Evolutionary conservation across 352 stramenopile species (phyloP).

Genomic region (Pythium grandisporangium): DNA sequence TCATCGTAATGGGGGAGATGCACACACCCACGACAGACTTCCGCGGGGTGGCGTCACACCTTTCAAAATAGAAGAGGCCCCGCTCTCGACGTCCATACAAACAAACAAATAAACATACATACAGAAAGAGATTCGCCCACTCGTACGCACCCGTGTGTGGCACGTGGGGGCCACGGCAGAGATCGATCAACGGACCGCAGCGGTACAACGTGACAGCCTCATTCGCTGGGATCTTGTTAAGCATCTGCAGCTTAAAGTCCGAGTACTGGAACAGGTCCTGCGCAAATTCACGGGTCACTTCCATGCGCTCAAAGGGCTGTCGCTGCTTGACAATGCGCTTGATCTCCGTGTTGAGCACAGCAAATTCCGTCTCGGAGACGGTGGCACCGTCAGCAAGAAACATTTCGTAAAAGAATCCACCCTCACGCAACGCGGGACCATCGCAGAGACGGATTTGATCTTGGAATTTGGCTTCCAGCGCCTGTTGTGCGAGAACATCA

Average conservation of each 20-base stretch:
- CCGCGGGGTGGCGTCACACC: no score
- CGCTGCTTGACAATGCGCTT: slow-evolving; percentile 94
- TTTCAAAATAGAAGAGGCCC: no score
- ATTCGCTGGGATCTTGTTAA: slow-evolving; percentile 92
- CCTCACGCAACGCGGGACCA: slow-evolving; percentile 91
- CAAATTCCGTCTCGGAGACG: slow-evolving; percentile 67
- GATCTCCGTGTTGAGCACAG: slow-evolving; percentile 82
- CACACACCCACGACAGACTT: no score
- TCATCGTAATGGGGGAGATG: slow-evolving; percentile 34
- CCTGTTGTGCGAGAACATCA: no score
- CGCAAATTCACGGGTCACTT: slow-evolving; percentile 88
- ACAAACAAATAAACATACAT: slow-evolving; percentile 5
- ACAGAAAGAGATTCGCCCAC: slow-evolving; percentile 43
- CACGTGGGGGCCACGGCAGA: slow-evolving; percentile 95
- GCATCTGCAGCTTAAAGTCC: slow-evolving; percentile 96
- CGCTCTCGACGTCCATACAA: no score
- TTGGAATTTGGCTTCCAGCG: slow-evolving; percentile 95
- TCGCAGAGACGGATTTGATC: slow-evolving; percentile 93
- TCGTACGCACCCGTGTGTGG: slow-evolving; percentile 88
- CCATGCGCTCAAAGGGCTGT: slow-evolving; percentile 89
- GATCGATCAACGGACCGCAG: slow-evolving; percentile 96
- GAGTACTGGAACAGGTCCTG: slow-evolving; percentile 88
- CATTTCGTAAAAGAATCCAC: slow-evolving; percentile 99
- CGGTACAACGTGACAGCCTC: slow-evolving; percentile 95
- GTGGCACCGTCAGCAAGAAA: slow-evolving; percentile 56